Evolutionary conservation across 208 protist species (phyloP), one percentile per base, ranked within the genome.

Genomic region (Leishmania tarentolae): DNA sequence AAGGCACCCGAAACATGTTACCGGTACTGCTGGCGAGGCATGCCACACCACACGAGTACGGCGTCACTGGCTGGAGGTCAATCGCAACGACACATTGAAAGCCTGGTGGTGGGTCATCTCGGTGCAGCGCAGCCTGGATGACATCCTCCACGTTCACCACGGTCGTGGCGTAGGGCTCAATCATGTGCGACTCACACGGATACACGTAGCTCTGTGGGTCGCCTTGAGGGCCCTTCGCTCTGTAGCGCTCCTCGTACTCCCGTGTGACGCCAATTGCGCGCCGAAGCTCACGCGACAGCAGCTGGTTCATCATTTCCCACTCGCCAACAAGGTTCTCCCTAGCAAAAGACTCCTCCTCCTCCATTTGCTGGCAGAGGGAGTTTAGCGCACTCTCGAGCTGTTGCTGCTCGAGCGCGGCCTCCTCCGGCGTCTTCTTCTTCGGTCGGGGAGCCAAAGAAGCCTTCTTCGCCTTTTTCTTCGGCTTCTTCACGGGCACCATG

Each of bases 21-120:
- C 93, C 92, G 17, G 91, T 95, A 86, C 93, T 96, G 81, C 94
- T 95, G 11, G 93, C 93, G 24, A 98, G 76, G 73, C 86, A 94
- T 6, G 92, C 89, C 57, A 91, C 81, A 13, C 94, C 94, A 70
- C 84, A 86, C 40, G 88, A 81, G 83, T 90, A 91, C 37, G 92
- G 87, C 28, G 90, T 93, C 66, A 96, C 76, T 37, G 94, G 94
- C 56, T 94, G 85, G 52, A 98, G 80, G 72, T 98, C 94, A 37
- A 97, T 78, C 5, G 94, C 94, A 19, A 97, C 84, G 72, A 97
- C 79, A 61, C 90, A 86, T 81, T 97, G 94, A 50, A 95, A 70
- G 24, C 94, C 94, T 7, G 91, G 61, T 61, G 91, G 84, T 2
- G 91, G 83, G 7, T 84, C 82, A 40, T 90, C 84, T 0, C 88